Percentiles rank a stretch among this genome's conserved stretches.
Evolutionary conservation across 2,329 filamentous ascomycete species (phyloP).

Genomic region (Colletotrichum destructivum): DNA sequence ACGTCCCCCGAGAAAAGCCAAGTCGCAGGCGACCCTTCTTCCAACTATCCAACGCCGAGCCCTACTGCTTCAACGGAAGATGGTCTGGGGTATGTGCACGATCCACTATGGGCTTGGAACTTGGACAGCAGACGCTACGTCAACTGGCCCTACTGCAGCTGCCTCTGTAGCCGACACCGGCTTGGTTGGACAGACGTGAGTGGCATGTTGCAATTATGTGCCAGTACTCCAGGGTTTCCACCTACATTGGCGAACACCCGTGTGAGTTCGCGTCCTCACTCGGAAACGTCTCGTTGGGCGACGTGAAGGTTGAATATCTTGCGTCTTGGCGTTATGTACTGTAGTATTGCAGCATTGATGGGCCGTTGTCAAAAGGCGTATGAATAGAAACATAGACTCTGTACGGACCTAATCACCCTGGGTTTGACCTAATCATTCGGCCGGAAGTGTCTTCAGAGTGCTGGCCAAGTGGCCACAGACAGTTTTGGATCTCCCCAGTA

Average conservation of each 20-base stretch:
- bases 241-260: no score
- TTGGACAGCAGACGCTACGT: not conserved
- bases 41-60: not conserved
- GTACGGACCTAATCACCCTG: no score
- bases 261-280: not conserved
- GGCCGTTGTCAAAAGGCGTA: not conserved
- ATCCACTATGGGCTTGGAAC: conserved; percentile 4
- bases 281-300: not conserved
- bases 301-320: not conserved
- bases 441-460: not conserved
- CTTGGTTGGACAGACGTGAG: not conserved
- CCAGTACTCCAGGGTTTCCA: not conserved
- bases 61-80: not conserved
- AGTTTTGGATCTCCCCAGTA: not conserved
- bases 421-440: no score
- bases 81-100: not conserved
- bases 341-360: no score
- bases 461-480: not conserved
- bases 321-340: not conserved
- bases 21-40: not conserved
- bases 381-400: no score
- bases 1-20: not conserved
- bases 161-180: not conserved
- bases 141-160: conserved; percentile 20
- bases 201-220: not conserved